Percentiles rank a stretch among this genome's conserved stretches.
Conservation (phyloP, 1,139 yeast species). For the Debaryomyces sp. region DNA sequence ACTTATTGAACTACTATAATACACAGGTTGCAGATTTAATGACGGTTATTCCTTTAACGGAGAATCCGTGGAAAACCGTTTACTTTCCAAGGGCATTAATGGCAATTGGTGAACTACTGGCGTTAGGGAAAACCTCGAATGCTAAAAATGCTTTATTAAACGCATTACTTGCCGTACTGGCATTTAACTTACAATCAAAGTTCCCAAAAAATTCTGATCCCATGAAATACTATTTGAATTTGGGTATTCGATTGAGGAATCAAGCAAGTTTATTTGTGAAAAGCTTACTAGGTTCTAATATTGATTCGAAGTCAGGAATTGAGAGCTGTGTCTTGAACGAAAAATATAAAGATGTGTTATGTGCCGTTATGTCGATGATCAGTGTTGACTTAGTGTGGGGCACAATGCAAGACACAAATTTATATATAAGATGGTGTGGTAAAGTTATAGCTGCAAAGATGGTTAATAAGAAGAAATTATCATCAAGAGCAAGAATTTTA, state of each 20-base stretch:
- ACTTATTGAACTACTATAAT: conserved; percentile 72
- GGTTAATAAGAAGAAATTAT: conserved; percentile 63
- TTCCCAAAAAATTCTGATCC: conserved; percentile 61
- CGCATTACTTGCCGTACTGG: conserved; percentile 80
- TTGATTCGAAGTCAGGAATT: conserved; percentile 38
- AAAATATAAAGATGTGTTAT: conserved; percentile 80
- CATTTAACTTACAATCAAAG: conserved; percentile 77
- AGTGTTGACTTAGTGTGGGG: conserved; percentile 92
- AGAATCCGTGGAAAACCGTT: conserved; percentile 86
- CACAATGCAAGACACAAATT: conserved; percentile 82
- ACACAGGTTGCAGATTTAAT: conserved; percentile 81
- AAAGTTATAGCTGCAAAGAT: conserved; percentile 71
- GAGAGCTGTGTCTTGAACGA: conserved; percentile 62
- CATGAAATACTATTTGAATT: conserved; percentile 68
- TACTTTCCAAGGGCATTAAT: conserved; percentile 80
- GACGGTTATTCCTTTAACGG: conserved; percentile 82
- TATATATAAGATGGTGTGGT: conserved; percentile 77
- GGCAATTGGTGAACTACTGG: conserved; percentile 80
- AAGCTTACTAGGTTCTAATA: conserved; percentile 40
- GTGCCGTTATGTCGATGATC: conserved; percentile 85
- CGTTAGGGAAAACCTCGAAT: conserved; percentile 72
- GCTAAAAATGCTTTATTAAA: conserved; percentile 79
- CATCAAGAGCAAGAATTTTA: conserved; percentile 74
- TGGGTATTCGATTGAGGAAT: conserved; percentile 72
- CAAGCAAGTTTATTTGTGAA: conserved; percentile 75